A percentile compares a stretch with the other conserved stretches of the same genome.
phyloP scores from a whole-genome alignment of 176 grass and related monocot genomes.

The Rhipidocladum racemiflorum region DNA sequence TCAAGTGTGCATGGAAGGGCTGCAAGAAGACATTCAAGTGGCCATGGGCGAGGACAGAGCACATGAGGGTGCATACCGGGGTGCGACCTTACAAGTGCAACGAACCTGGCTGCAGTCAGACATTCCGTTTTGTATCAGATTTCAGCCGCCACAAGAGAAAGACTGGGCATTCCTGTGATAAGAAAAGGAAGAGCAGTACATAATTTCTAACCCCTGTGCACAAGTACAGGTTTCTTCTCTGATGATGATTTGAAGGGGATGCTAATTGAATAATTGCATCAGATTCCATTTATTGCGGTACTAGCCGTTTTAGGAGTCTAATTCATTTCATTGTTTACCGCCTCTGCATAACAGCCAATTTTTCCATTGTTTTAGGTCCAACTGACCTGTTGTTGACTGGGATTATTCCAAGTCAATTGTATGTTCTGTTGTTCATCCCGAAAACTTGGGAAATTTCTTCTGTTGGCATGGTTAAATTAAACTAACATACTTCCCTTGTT shows the following conservation, averaged over 20 bases:
- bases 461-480: conserved; percentile 19
- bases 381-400: conserved; percentile 42
- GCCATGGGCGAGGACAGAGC: conserved; percentile 96
- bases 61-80: conserved; percentile 92
- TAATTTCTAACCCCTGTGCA: conserved; percentile 47
- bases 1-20: conserved; percentile 69
- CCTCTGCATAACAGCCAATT: conserved; percentile 21
- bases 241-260: conserved; percentile 41
- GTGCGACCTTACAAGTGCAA: conserved; percentile 81
- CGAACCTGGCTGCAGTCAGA: conserved; percentile 80
- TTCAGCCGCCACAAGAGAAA: conserved; percentile 99
- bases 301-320: conserved; percentile 46
- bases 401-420: conserved; percentile 43
- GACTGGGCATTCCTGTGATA: conserved; percentile 76
- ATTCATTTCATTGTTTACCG: conserved; percentile 57
- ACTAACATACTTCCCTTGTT: conserved; percentile 7
- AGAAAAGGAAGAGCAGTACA: conserved; percentile 66
- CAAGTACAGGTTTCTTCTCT: conserved; percentile 45
- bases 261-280: conserved; percentile 49
- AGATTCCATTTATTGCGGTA: conserved; percentile 45
- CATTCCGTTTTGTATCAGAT: conserved; percentile 94
- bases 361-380: conserved; percentile 35
- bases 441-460: conserved; percentile 20
- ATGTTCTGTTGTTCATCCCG: conserved; percentile 27
- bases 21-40: conserved; percentile 97